Evolutionary conservation across 2,329 filamentous ascomycete genomes (phyloP), one percentile per base, ranked within the genome.

Genomic region (Fusarium burgessii): DNA sequence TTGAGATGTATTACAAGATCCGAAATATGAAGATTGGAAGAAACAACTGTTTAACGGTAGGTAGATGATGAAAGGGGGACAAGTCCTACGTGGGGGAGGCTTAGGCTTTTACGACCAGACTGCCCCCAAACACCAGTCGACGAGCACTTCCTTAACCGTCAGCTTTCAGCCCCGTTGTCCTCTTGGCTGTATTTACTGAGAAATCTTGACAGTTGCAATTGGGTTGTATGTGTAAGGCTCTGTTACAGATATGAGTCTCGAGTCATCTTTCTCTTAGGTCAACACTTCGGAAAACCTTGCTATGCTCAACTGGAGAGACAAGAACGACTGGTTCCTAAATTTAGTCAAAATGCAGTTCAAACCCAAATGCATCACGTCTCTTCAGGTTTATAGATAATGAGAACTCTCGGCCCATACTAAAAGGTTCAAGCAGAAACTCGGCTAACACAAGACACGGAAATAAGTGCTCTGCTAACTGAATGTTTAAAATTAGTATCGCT

Each of bases 291-390:
- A 7, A 29, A 29, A 10, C 27, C 27, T 6, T 10, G 27, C 10
- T 17, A 14, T 5, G 17, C 29, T 5, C 2, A 2, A 3, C 14
- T 3, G 17, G 2, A 23, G n/a, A 23, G 1, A 15, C 3, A 9
- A 6, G 3, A 2, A 18, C 4, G 1, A 3, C 14, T 15, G 5
- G 27, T 2, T 23, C 32, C 5, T 3, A 7, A 5, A 23, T 10
- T 29, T 29, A 29, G 27, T 29, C 7, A 29, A 29, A 13, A 8
- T 3, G 13, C n/a, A 33, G 25, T 12, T 1, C 4, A 15, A 42
- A 6, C 7, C 9, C 40, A 13, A 27, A 5, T 27, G 3, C 7
- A 18, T 20, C 10, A 23, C 17, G 14, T 10, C 14, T 12, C n/a
- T 1, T n/a, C 6, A 5, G 2, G 27, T 8, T 29, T 29, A 29